Evolutionary conservation across 1,284 basidiomycete genomes (phyloP), one percentile per base, ranked within the genome.

Genomic region (Ganoderma lucidum): DNA sequence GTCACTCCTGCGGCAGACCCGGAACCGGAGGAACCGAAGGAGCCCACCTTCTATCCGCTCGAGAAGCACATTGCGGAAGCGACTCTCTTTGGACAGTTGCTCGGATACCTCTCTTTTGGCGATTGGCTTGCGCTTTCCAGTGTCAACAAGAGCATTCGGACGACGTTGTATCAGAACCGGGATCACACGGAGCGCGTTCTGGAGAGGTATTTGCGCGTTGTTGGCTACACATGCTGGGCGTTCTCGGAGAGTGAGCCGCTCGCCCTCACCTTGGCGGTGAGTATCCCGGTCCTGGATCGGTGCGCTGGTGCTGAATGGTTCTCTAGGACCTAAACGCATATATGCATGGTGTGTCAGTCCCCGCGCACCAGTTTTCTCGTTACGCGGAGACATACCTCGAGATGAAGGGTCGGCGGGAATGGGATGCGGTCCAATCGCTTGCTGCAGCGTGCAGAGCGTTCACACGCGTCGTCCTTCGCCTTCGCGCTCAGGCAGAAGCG

Each of bases 311-410:
- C 67, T 73, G 23, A 70, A 42, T 44, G 12, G n/a, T 6, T 37
- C 23, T 45, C 3, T 70, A 93, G 90, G 93, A 95, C 78, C 83
- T 95, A 48, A 87, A 87, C 74, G 85, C 90, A 63, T 95, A 94
- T 75, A 90, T 95, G 86, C 86, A 89, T 63, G 91, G 92, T 2
- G 90, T 94, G 1, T 90, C 88, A 8, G 86, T 92, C 51, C 93
- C 93, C 8, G 85, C 85, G 4, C 89, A 94, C 71, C 87, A 91
- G 70, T 94, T 92, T 74, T 83, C 87, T 1, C 84, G 86, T 5
- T 82, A 88, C 41, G 87, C 93, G 3, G 81, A 83, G 15, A 78
- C 83, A 32, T 89, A 88, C 74, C 81, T 91, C 2, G 84, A 88
- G 73, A 80, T 84, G 37, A 74, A 84, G 61, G 75, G 78, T 44